Base-by-base conservation (phyloP, 2,329 filamentous ascomycete species). In the Fusarium luffae region DNA sequence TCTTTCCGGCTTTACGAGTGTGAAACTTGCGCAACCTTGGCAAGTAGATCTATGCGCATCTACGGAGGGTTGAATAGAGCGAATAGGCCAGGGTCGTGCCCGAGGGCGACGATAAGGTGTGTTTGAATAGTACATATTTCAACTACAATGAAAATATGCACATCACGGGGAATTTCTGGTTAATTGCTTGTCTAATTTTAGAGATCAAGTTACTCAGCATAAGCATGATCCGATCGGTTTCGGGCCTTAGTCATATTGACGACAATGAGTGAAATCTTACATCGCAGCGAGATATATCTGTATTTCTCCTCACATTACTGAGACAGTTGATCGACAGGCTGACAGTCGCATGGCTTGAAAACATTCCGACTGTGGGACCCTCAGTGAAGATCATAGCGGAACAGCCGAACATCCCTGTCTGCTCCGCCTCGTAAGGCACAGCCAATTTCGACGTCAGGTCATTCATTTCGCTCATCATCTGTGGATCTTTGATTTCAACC, bases 401-500 rank as follows among this genome's bases (percentile, higher is more conserved):
- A 37, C 18, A 42, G 32, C 13, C 34, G 49, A 19, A 14, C 18
- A 51, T 51, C 49, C 48, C 23, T 51, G 49, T 41, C 49, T 51
- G 49, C 49, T 42, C 32, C 32, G 49, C 47, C 28, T 34, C 19
- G n/a, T 47, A 41, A 51, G 49, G 49, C 49, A 34, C 49, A 51
- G 49, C 34, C 34, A 41, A 51, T 27, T 51, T 42, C 49, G 23
- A 51, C 49, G 49, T 51, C 49, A 51, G 32, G 34, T 51, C 49
- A 41, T 25, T 51, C 49, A 41, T 34, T 51, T 42, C 34, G 34
- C 34, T 51, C 49, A 51, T 40, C 32, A 27, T 16, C 32, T 27
- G 11, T 21, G 48, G 32, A 21, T 14, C 9, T 5, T 16, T 50
- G 11, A 8, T 21, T 30, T 34, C 32, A 7, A 30, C 43, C 13